Percentiles rank a stretch among this genome's conserved stretches.
phyloP scores from a whole-genome alignment of 768 basidiomycete species.

The Exsudoporus frostii region DNA sequence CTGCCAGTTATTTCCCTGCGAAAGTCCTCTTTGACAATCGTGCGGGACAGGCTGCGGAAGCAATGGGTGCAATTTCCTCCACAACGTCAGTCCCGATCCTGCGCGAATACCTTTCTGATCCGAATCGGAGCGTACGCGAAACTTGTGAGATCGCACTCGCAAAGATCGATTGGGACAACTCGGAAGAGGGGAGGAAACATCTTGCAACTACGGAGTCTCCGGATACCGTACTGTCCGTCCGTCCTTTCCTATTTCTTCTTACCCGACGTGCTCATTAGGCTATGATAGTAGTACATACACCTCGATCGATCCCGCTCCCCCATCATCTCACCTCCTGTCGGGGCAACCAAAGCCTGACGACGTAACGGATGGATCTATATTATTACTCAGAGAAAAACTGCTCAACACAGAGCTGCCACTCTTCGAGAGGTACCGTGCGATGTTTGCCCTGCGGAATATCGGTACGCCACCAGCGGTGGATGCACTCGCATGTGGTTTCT shows the following conservation, averaged over 20 bases:
- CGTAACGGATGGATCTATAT: conserved; percentile 45
- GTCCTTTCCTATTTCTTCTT: not conserved
- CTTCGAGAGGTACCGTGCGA: conserved; percentile 94
- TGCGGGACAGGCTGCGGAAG: conserved; percentile 83
- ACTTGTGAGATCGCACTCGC: conserved; percentile 97
- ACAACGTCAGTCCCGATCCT: conserved; percentile 64
- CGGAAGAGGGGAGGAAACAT: conserved; percentile 63
- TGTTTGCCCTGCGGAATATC: conserved; percentile 97
- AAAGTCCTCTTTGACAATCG: conserved; percentile 9
- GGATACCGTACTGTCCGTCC: conserved; percentile 37
- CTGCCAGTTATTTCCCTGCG: not conserved
- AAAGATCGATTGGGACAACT: conserved; percentile 91
- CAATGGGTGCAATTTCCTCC: conserved; percentile 90
- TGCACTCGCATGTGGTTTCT: conserved; percentile 88
- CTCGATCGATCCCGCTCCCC: conserved; percentile 88
- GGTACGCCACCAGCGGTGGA: conserved; percentile 81
- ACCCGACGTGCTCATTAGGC: not conserved
- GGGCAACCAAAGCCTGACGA: conserved; percentile 53
- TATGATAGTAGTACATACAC: conserved; percentile 60
- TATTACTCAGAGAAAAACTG: conserved; percentile 56
- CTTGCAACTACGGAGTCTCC: conserved; percentile 29
- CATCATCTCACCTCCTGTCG: conserved; percentile 59
- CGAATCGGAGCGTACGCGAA: conserved; percentile 77
- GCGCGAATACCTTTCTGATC: conserved; percentile 65
- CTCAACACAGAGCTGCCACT: conserved; percentile 67